phyloP scores from a whole-genome alignment of 1,284 basidiomycete species.

The Coriolopsis trogii region DNA sequence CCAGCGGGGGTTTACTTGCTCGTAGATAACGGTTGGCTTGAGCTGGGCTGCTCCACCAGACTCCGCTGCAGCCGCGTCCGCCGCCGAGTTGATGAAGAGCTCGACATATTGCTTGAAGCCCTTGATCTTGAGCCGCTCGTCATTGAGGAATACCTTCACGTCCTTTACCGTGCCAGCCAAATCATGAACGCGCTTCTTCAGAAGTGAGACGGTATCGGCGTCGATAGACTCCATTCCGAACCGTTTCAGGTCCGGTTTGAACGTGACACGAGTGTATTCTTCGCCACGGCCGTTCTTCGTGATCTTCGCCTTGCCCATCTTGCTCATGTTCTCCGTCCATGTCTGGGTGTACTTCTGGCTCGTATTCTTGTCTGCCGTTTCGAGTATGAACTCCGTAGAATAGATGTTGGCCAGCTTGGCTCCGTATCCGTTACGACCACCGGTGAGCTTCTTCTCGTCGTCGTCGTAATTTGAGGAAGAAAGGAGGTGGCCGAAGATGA shows the following conservation, averaged over 20 bases:
- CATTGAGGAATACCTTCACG: slow-evolving; percentile 93
- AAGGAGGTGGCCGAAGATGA: slow-evolving; percentile 96
- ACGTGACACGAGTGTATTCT: slow-evolving; percentile 95
- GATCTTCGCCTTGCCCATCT: slow-evolving; percentile 89
- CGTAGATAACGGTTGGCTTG: slow-evolving; percentile 86
- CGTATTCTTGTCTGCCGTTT: slow-evolving; percentile 91
- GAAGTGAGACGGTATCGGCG: slow-evolving; percentile 87
- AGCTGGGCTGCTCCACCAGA: slow-evolving; percentile 74
- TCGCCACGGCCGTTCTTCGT: slow-evolving; percentile 87
- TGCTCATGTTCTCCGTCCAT: slow-evolving; percentile 94
- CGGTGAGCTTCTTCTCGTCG: slow-evolving; percentile 98
- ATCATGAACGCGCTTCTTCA: slow-evolving; percentile 97
- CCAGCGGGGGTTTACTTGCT: slow-evolving; percentile 84
- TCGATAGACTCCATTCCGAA: slow-evolving; percentile 96
- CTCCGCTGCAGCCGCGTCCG: slow-evolving; percentile 63
- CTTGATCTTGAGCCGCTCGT: slow-evolving; percentile 91
- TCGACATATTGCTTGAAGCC: slow-evolving; percentile 98
- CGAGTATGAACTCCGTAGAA: slow-evolving; percentile 95
- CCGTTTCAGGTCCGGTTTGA: slow-evolving; percentile 89
- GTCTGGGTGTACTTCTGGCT: slow-evolving; percentile 95
- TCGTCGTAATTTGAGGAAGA: slow-evolving; percentile 99
- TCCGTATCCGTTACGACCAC: slow-evolving; percentile 98
- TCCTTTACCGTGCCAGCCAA: slow-evolving; percentile 95
- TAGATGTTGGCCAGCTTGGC: slow-evolving; percentile 99
- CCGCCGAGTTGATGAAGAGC: slow-evolving; percentile 82